Conservation (phyloP, 2,329 filamentous ascomycete species). For the Sporothrix pseudoabietina region DNA sequence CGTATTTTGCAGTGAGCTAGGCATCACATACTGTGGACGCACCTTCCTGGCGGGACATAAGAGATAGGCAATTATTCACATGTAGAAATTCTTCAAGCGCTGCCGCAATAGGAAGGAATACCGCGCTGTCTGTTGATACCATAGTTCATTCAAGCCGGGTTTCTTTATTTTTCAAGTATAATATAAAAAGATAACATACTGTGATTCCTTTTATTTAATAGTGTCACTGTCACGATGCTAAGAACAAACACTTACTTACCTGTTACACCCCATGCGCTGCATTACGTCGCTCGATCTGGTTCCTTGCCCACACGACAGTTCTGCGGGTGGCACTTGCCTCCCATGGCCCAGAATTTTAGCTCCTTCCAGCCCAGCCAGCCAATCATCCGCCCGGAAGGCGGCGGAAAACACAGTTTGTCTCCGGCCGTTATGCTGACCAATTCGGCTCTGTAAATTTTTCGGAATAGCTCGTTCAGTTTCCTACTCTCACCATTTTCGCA, state of each 20-base stretch:
- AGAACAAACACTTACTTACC: not conserved
- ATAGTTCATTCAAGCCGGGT: too few species aligned
- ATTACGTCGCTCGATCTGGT: not conserved
- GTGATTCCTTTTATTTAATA: not conserved
- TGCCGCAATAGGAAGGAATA: not conserved
- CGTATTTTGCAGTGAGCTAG: not conserved
- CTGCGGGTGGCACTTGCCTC: not conserved
- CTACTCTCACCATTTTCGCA: conserved; percentile 2
- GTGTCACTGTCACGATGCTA: not conserved
- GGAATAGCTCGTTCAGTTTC: conserved; percentile 3
- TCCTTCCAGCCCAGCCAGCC: conserved; percentile 20
- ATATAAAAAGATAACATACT: not conserved
- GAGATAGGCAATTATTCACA: conserved; percentile 14
- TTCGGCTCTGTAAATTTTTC: conserved; percentile 31
- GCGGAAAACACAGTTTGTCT: conserved; percentile 21
- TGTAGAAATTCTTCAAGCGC: not conserved
- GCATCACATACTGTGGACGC: not conserved
- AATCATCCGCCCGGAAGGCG: conserved; percentile 19
- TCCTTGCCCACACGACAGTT: conserved; percentile 13
- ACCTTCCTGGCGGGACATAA: not conserved
- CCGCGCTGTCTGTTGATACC: not conserved
- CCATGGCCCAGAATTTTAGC: not conserved
- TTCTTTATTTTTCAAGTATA: not conserved
- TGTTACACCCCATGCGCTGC: not conserved
- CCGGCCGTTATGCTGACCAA: conserved; percentile 27